Percentiles rank a stretch among this genome's conserved stretches.
phyloP scores from a whole-genome alignment of 345 rosid species.

The Sonneratia alba region DNA sequence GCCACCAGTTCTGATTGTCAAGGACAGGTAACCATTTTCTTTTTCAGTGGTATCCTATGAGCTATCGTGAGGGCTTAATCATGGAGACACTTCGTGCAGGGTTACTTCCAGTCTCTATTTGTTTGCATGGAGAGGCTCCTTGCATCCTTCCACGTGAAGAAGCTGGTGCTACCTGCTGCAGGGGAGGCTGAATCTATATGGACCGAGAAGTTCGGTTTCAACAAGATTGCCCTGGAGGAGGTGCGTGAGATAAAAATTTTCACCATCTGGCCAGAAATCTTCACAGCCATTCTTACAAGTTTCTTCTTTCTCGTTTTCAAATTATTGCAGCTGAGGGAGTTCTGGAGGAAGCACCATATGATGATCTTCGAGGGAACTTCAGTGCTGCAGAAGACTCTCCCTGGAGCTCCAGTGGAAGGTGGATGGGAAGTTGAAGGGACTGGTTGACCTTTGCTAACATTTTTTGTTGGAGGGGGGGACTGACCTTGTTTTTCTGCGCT shows the following conservation, averaged over 20 bases:
- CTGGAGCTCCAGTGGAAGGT: conserved; percentile 6
- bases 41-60: background rate
- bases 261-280: background rate
- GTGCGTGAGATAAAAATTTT: conserved; percentile 17
- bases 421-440: conserved; percentile 5
- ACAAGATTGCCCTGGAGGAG: conserved; percentile 49
- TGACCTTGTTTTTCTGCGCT: background rate
- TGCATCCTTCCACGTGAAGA: conserved; percentile 50
- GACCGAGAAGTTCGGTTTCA: conserved; percentile 76
- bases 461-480: background rate
- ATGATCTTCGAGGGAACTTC: conserved; percentile 79
- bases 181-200: conserved; percentile 82
- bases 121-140: conserved; percentile 66
- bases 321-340: conserved; percentile 28
- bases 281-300: background rate
- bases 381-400: conserved; percentile 64
- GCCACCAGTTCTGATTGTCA: conserved; percentile 60
- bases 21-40: conserved; percentile 46
- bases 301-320: background rate
- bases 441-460: background rate
- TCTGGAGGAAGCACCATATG: conserved; percentile 52
- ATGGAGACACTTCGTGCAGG: conserved; percentile 26
- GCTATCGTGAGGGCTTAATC: background rate
- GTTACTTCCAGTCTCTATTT: conserved; percentile 77
- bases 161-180: conserved; percentile 78